Conservation (phyloP, 1,139 yeast species). For the Kurtzmaniella quercitrusa region DNA sequence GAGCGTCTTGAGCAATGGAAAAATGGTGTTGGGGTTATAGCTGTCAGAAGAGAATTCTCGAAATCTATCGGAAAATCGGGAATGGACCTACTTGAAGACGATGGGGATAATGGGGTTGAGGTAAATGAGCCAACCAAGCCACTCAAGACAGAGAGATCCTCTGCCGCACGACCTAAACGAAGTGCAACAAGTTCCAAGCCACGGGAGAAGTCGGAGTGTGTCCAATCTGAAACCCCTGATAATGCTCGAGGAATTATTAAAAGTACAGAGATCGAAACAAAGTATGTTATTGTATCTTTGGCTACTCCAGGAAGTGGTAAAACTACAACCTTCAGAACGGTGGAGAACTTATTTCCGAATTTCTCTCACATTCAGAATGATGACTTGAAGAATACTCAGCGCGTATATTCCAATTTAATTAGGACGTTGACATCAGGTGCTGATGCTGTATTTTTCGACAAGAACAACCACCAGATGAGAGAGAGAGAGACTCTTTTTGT, state of each 20-base stretch:
- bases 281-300: slow-evolving; percentile 71
- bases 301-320: slow-evolving; percentile 97
- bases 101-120: background rate
- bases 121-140: too few species aligned
- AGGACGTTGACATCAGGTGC: slow-evolving; percentile 25
- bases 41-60: slow-evolving; percentile 60
- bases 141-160: too few species aligned
- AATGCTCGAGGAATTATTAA: background rate
- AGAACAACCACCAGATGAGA: slow-evolving; percentile 71
- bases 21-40: slow-evolving; percentile 70
- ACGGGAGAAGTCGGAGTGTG: too few species aligned
- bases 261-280: slow-evolving; percentile 13
- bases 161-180: too few species aligned
- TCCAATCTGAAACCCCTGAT: background rate
- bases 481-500: slow-evolving; percentile 69
- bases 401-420: slow-evolving; percentile 49
- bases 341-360: slow-evolving; percentile 48
- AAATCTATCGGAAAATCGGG: slow-evolving; percentile 37
- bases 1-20: slow-evolving; percentile 43
- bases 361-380: slow-evolving; percentile 81
- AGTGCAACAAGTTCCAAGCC: too few species aligned
- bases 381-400: slow-evolving; percentile 38
- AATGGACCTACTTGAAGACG: slow-evolving; percentile 21
- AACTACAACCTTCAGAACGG: slow-evolving; percentile 71
- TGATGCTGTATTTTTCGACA: slow-evolving; percentile 66